phyloP scores from a whole-genome alignment of 1,284 basidiomycete genomes.

The Cryptococcus sp. region DNA sequence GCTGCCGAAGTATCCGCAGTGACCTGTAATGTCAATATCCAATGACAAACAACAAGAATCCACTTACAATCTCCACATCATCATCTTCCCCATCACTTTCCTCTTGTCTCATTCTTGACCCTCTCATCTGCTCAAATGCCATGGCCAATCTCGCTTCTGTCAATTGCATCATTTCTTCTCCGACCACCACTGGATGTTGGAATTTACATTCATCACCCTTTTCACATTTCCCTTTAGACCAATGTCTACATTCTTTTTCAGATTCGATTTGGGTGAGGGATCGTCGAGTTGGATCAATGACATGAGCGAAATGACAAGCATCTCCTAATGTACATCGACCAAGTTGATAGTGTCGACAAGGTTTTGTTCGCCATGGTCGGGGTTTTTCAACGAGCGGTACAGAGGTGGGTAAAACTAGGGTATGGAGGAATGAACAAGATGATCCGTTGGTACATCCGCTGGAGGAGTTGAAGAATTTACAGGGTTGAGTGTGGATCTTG shows the following conservation, averaged over 20 bases:
- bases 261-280: not conserved
- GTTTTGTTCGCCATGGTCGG: conserved; percentile 39
- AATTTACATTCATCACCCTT: conserved; percentile 8
- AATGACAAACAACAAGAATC: not conserved
- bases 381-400: conserved; percentile 28
- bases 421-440: conserved; percentile 39
- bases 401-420: conserved; percentile 30
- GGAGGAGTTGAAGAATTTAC: conserved; percentile 44
- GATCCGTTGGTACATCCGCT: conserved; percentile 36
- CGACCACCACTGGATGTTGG: conserved; percentile 7
- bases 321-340: conserved; percentile 40
- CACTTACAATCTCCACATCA: conserved; percentile 31
- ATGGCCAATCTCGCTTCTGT: conserved; percentile 19
- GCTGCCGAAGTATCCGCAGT: not conserved
- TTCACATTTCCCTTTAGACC: conserved; percentile 10
- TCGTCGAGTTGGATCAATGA: conserved; percentile 18
- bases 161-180: conserved; percentile 7
- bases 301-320: conserved; percentile 45
- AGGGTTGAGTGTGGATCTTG: conserved; percentile 20
- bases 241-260: conserved; percentile 5
- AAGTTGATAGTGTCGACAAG: conserved; percentile 41
- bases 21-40: not conserved
- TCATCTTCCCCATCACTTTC: conserved; percentile 23
- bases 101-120: conserved; percentile 6
- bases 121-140: conserved; percentile 9